These are phyloP conservation scores for Collybia sp. DNA, from an alignment of 768 basidiomycete genomes.

Conservation along the genomic window DNA sequence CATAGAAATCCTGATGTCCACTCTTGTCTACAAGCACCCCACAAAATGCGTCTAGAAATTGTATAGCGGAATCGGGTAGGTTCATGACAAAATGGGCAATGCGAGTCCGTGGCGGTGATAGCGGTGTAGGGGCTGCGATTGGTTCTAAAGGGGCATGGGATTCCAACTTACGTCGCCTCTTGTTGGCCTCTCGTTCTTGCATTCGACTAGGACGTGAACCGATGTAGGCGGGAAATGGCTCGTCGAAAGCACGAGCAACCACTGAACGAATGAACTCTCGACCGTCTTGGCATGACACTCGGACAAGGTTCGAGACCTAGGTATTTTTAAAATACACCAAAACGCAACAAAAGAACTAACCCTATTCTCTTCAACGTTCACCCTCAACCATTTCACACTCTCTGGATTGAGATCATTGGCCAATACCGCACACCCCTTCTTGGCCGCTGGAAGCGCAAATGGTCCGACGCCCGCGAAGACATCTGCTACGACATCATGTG, in stretches of 20 bases:
- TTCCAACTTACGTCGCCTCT: slow-evolving; percentile 28
- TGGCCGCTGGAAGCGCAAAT: slow-evolving; percentile 90
- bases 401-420: slow-evolving; percentile 95
- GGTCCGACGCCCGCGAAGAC: slow-evolving; percentile 98
- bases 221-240: slow-evolving; percentile 62
- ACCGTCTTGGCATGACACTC: slow-evolving; percentile 80
- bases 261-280: slow-evolving; percentile 73
- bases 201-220: slow-evolving; percentile 46
- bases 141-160: no score
- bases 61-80: slow-evolving; percentile 86
- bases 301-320: slow-evolving; percentile 68
- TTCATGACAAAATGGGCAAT: slow-evolving; percentile 98
- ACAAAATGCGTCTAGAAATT: slow-evolving; percentile 85
- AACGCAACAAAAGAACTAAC: slow-evolving; percentile 35
- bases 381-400: slow-evolving; percentile 69
- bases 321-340: neutral
- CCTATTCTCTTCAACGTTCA: slow-evolving; percentile 74
- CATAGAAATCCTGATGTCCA: slow-evolving; percentile 29
- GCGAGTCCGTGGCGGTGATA: slow-evolving; percentile 35
- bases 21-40: slow-evolving; percentile 49
- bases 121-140: neutral
- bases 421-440: slow-evolving; percentile 83
- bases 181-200: slow-evolving; percentile 26
- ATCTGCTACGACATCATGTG: slow-evolving; percentile 82
- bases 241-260: slow-evolving; percentile 44